Base-by-base conservation (phyloP, 306 rosid genomes). In the Canavalia ensiformis region DNA sequence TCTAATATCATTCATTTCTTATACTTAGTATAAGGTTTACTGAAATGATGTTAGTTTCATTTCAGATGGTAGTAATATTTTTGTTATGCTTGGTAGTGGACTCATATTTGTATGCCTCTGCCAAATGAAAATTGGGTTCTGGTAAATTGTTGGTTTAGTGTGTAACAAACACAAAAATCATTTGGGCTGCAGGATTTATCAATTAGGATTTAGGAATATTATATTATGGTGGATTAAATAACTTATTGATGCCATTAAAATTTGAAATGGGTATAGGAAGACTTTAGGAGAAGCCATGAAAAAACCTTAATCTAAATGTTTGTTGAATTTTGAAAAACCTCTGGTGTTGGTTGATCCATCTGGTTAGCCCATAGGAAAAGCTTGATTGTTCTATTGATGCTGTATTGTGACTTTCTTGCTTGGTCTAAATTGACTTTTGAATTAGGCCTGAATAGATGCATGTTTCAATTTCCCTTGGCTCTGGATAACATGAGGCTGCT, bases 51-150 rank as follows among this genome's bases (percentile, higher is more conserved):
- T 41, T 35, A 12, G 13, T 35, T 70, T 35, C 11, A 47, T 47
- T 60, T 60, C 41, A 35, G 18, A 60, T 49, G 63, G 67, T 55
- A 47, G 65, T 47, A 39, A 8, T 18, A 60, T 18, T 18, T 46
- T 44, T 28, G 64, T 80, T 37, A 47, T 51, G 29, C 73, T 13
- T 63, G 34, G 67, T 62, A 72, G 72, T 60, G 73, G 66, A 50
- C 34, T 60, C 31, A 39, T 49, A 41, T 72, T 31, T 62, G 73
- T 8, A 8, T 71, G 59, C 5, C 13, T 2, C 28, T 9, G 39
- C 73, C 10, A 68, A 60, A 59, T 29, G 13, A 71, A 42, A 80
- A 47, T 39, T 1, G 1, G 4, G 46, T 50, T 71, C n/a, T 58
- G 18, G n/a, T 71, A 7, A 33, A 45, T 57, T 79, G 66, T 79